Evolutionary conservation across 371 early-diverging fungal genomes (phyloP).

Genomic region (Mucor piriformis): DNA sequence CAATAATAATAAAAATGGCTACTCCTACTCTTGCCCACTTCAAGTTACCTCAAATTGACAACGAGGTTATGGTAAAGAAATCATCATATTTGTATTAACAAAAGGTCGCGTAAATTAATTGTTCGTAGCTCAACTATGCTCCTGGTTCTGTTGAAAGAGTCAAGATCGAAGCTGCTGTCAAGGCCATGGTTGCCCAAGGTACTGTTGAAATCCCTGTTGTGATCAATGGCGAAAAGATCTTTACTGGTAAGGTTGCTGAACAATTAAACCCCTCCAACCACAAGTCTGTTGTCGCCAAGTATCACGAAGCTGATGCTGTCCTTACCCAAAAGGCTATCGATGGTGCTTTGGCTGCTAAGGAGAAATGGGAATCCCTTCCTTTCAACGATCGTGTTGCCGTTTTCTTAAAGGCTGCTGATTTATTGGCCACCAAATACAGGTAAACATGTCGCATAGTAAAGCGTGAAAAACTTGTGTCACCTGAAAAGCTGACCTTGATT

Average conservation of each 20-base stretch:
- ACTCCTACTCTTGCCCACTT: constrained; percentile 70
- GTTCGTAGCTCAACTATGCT: constrained; percentile 68
- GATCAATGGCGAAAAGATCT: constrained; percentile 84
- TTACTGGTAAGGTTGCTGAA: constrained; percentile 65
- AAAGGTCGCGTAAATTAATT: neutral
- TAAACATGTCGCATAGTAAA: constrained; percentile 28
- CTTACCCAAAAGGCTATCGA: constrained; percentile 85
- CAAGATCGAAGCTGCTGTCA: constrained; percentile 77
- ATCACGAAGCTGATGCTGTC: constrained; percentile 80
- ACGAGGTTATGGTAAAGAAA: constrained; percentile 84
- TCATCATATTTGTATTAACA: neutral
- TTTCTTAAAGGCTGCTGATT: constrained; percentile 97
- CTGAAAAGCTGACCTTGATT: neutral
- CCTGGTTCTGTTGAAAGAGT: constrained; percentile 82
- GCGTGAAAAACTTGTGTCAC: constrained; percentile 8
- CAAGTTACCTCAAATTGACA: constrained; percentile 81
- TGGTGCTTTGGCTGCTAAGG: constrained; percentile 86
- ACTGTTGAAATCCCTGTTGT: constrained; percentile 84
- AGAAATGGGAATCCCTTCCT: constrained; percentile 91
- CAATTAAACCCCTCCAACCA: constrained; percentile 90
- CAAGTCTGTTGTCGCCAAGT: constrained; percentile 78
- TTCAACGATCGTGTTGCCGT: constrained; percentile 95
- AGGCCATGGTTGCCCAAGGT: constrained; percentile 70
- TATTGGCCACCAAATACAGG: constrained; percentile 88
- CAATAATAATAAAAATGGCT: constrained; percentile 10